These are phyloP conservation scores for Sungouiella thailandica DNA, from an alignment of 805 yeast genomes.

Conservation along the genomic window DNA sequence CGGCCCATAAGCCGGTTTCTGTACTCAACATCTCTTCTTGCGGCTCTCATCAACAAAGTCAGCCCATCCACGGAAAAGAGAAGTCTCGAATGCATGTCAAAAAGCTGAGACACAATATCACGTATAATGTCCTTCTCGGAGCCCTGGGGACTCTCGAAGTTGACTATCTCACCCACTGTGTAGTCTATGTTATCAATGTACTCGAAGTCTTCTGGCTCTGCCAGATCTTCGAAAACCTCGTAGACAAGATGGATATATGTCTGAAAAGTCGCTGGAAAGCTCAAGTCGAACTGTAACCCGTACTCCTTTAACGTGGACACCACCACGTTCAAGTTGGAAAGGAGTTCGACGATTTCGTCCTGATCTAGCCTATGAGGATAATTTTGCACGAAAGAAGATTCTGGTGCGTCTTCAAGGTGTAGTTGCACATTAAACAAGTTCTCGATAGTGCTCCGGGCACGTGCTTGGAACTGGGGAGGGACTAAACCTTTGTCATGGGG, in stretches of 20 bases:
- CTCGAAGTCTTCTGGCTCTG: conserved; percentile 15
- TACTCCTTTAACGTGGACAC: conserved; percentile 25
- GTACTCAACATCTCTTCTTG: conserved; percentile 15
- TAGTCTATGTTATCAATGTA: conserved; percentile 18
- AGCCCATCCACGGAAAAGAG: conserved; percentile 4
- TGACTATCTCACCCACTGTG: conserved; percentile 21
- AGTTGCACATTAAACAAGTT: no score
- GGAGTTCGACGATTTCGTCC: conserved; percentile 5
- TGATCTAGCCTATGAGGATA: no score
- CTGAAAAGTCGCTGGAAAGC: conserved; percentile 20
- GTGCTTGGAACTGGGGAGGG: conserved; percentile 10
- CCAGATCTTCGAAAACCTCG: conserved; percentile 16
- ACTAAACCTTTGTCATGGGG: conserved; percentile 9
- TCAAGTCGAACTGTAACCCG: conserved; percentile 17
- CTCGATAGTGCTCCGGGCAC: conserved; percentile 8
- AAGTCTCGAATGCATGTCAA: conserved; percentile 15
- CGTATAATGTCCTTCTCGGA: conserved; percentile 16
- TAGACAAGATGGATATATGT: conserved; percentile 20
- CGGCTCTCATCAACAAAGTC: conserved; percentile 29
- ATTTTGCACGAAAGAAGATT: background rate
- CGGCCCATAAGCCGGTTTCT: conserved; percentile 1
- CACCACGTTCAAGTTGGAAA: conserved; percentile 10
- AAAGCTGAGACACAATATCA: conserved; percentile 19
- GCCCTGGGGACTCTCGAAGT: conserved; percentile 24
- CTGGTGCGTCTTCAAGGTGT: no score